Evolutionary conservation across 768 basidiomycete species (phyloP).

Genomic region (Agrocybe pediades): DNA sequence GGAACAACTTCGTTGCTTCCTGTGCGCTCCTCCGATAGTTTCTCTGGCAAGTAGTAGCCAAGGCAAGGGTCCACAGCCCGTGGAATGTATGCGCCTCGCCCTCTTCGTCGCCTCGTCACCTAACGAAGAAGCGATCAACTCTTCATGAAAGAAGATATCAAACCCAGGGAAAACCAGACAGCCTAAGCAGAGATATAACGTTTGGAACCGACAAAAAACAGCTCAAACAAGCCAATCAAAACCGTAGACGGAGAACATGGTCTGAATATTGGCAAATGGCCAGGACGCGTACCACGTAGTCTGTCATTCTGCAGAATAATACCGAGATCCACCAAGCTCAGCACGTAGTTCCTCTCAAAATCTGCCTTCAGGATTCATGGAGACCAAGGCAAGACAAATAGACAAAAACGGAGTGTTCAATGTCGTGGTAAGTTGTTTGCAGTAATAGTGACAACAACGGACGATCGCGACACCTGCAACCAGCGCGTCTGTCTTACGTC

Average conservation of each 20-base stretch:
- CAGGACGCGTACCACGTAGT: slow-evolving; percentile 20
- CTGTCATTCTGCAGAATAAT: slow-evolving; percentile 10
- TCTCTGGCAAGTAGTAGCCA: slow-evolving; percentile 35
- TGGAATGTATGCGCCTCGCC: slow-evolving; percentile 1
- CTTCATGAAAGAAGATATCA: neutral
- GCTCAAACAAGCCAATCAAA: too few species aligned
- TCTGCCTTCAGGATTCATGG: too few species aligned
- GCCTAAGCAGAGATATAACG: neutral
- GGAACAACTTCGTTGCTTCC: neutral
- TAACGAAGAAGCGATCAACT: too few species aligned
- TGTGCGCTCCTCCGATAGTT: neutral
- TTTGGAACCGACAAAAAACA: too few species aligned
- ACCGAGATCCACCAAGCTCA: too few species aligned
- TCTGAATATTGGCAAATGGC: too few species aligned
- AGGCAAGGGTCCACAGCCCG: slow-evolving; percentile 41
- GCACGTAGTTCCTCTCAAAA: neutral
- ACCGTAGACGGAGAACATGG: neutral
- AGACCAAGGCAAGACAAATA: too few species aligned
- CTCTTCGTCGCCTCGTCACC: slow-evolving; percentile 31
- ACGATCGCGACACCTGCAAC: too few species aligned
- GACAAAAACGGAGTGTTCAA: too few species aligned
- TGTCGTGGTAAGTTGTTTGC: too few species aligned
- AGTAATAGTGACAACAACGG: too few species aligned
- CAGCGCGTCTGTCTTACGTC: too few species aligned
- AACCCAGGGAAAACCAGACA: neutral